Evolutionary conservation across 2,329 filamentous ascomycete genomes (phyloP).

Genomic region (Alternaria arbusti): DNA sequence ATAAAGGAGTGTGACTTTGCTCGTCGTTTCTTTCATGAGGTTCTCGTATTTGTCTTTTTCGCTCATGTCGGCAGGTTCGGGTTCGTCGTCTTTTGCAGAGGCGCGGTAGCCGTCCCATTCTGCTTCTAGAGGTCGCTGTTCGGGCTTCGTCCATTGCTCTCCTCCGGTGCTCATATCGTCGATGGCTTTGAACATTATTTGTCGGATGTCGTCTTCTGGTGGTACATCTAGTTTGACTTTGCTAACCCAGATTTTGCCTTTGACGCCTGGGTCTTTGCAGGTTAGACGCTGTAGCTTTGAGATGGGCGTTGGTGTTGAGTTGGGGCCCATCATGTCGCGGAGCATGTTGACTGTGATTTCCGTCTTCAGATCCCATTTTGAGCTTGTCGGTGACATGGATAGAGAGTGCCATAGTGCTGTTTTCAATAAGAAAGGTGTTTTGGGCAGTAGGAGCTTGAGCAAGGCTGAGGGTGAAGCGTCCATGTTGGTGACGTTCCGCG

Average conservation of each 20-base stretch:
- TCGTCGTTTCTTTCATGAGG: conserved; percentile 71
- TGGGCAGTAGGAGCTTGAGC: conserved; percentile 43
- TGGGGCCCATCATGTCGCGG: conserved; percentile 54
- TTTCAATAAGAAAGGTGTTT: conserved; percentile 67
- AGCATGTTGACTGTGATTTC: conserved; percentile 75
- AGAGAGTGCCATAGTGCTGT: conserved; percentile 70
- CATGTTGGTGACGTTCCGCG: conserved; percentile 28
- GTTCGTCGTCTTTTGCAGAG: conserved; percentile 57
- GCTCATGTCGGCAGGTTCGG: conserved; percentile 59
- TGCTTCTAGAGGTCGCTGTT: conserved; percentile 65
- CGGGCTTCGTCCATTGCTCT: conserved; percentile 53
- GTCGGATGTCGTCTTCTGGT: conserved; percentile 58
- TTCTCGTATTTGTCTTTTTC: conserved; percentile 70
- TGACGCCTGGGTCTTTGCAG: conserved; percentile 69
- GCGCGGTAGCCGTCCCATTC: conserved; percentile 79
- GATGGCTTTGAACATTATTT: conserved; percentile 65
- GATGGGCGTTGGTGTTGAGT: conserved; percentile 31
- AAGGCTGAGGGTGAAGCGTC: conserved; percentile 44
- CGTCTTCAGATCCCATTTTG: conserved; percentile 79
- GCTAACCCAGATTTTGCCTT: conserved; percentile 82
- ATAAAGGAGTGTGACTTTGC: conserved; percentile 70
- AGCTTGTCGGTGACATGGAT: conserved; percentile 70
- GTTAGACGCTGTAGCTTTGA: conserved; percentile 63
- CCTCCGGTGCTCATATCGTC: conserved; percentile 57
- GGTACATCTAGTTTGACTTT: conserved; percentile 70